Evolutionary conservation across 2,329 filamentous ascomycete genomes (phyloP).

Genomic region (Ceratocystis harringtonii): DNA sequence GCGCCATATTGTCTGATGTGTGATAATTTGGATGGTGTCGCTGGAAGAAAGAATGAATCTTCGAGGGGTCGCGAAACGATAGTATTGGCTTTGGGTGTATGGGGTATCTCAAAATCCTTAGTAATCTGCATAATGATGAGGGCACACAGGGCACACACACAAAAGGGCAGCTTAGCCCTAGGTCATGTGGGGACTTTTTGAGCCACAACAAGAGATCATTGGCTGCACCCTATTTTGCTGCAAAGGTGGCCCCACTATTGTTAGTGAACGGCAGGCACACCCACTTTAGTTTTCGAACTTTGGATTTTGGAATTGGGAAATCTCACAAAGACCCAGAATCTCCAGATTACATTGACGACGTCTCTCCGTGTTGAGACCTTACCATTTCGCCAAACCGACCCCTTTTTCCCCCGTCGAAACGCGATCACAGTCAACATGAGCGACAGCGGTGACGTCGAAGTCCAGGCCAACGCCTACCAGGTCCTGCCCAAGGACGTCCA

Average conservation of each 20-base stretch:
- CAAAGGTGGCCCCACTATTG: conserved; percentile 23
- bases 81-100: conserved; percentile 17
- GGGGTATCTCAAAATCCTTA: conserved; percentile 14
- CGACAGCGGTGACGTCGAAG: conserved; percentile 88
- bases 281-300: conserved; percentile 17
- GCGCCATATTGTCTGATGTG: conserved; percentile 32
- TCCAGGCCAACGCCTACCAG: conserved; percentile 60
- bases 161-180: conserved; percentile 31
- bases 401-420: conserved; percentile 16
- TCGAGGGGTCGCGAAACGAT: conserved; percentile 16
- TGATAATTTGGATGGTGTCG: conserved; percentile 18
- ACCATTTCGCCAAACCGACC: conserved; percentile 26
- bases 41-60: conserved; percentile 17
- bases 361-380: conserved; percentile 17
- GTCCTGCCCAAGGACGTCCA: conserved; percentile 88
- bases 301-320: conserved; percentile 16
- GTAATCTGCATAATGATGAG: conserved; percentile 16
- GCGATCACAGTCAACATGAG: conserved; percentile 50
- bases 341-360: conserved; percentile 17
- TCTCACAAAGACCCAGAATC: conserved; percentile 17
- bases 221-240: conserved; percentile 25
- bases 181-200: conserved; percentile 24
- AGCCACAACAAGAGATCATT: conserved; percentile 25
- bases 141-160: conserved; percentile 17
- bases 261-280: conserved; percentile 17